These are phyloP conservation scores for Penicillium lividum DNA, from an alignment of 495 filamentous ascomycete species.

Conservation along the genomic window DNA sequence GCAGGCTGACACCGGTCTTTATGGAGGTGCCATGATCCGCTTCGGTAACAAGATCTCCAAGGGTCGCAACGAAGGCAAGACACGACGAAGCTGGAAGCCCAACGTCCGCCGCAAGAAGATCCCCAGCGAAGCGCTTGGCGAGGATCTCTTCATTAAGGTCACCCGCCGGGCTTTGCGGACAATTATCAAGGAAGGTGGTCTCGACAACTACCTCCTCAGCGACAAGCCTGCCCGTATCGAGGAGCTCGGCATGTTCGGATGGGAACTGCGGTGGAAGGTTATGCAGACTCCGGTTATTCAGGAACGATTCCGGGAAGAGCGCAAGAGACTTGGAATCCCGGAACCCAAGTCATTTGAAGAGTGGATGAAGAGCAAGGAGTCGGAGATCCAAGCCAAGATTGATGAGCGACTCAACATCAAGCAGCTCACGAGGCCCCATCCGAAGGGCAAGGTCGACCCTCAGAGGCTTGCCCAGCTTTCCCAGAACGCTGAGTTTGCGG, in stretches of 20 bases:
- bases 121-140: slow-evolving; percentile 64
- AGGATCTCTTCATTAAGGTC: slow-evolving; percentile 70
- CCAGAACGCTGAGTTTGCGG: neutral
- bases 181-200: slow-evolving; percentile 80
- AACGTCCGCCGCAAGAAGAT: slow-evolving; percentile 81
- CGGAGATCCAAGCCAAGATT: slow-evolving; percentile 32
- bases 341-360: slow-evolving; percentile 43
- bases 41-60: slow-evolving; percentile 91
- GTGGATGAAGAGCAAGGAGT: slow-evolving; percentile 42
- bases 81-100: slow-evolving; percentile 81
- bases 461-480: slow-evolving; percentile 11
- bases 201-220: slow-evolving; percentile 88
- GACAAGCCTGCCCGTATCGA: slow-evolving; percentile 70
- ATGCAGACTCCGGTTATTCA: slow-evolving; percentile 71
- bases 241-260: slow-evolving; percentile 84
- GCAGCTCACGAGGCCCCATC: slow-evolving; percentile 37
- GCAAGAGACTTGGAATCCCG: slow-evolving; percentile 50
- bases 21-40: slow-evolving; percentile 73
- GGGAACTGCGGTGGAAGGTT: slow-evolving; percentile 81
- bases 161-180: slow-evolving; percentile 78
- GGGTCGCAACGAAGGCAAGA: slow-evolving; percentile 72
- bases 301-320: slow-evolving; percentile 57
- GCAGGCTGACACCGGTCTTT: slow-evolving; percentile 84
- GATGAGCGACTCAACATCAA: slow-evolving; percentile 42
- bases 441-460: slow-evolving; percentile 33